A percentile compares a stretch with the other conserved stretches of the same genome.
These are phyloP conservation scores for Globisporangium yorkense DNA, from an alignment of 352 stramenopile species.

Conservation along the genomic window DNA sequence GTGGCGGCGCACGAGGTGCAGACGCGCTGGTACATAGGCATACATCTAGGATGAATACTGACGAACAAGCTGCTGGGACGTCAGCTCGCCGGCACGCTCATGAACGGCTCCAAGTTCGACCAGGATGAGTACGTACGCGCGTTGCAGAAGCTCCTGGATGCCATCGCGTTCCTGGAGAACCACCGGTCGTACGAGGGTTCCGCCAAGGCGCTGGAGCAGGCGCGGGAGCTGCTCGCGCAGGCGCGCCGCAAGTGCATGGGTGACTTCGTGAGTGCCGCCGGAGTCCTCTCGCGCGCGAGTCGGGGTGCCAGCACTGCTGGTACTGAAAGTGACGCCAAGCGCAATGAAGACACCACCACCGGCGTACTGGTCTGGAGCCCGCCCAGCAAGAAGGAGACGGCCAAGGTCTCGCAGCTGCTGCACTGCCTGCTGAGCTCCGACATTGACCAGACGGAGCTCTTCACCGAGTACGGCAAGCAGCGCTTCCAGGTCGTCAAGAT, in stretches of 20 bases:
- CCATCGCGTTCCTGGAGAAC: constrained; percentile 61
- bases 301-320: constrained; percentile 15
- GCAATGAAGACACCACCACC: neutral
- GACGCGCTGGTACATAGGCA: neutral
- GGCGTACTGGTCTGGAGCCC: constrained; percentile 29
- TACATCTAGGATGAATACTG: no score
- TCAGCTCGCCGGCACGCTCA: constrained; percentile 55
- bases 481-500: constrained; percentile 59
- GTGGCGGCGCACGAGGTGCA: constrained; percentile 55
- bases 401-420: constrained; percentile 54
- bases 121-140: constrained; percentile 61
- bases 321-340: neutral
- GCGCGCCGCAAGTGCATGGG: constrained; percentile 56
- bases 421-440: constrained; percentile 52
- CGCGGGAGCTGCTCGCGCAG: constrained; percentile 52
- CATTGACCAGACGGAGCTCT: constrained; percentile 40
- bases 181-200: constrained; percentile 75
- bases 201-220: constrained; percentile 58
- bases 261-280: constrained; percentile 69
- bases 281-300: constrained; percentile 45
- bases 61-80: neutral
- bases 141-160: constrained; percentile 58
- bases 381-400: constrained; percentile 44
- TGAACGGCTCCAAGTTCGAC: constrained; percentile 69
- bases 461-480: constrained; percentile 63